phyloP scores from a whole-genome alignment of 371 early-diverging fungal species.

The Batkoa obscura region DNA sequence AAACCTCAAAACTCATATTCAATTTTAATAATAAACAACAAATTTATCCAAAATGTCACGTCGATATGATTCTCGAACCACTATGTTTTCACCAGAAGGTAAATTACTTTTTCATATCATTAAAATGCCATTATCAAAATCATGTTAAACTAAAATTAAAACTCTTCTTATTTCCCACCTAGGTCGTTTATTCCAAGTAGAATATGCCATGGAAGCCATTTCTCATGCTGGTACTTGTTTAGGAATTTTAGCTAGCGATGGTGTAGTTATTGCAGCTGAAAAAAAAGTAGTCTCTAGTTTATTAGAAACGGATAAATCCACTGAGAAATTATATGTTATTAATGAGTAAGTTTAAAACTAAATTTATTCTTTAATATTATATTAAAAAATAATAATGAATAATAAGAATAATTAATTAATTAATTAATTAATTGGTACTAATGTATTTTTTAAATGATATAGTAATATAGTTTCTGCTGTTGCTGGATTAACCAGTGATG shows the following conservation, averaged over 20 bases:
- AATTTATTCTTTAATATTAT: too few relatives aligned
- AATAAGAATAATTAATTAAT: too few relatives aligned
- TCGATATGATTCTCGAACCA: slow-evolving; percentile 93
- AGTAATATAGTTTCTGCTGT: slow-evolving; percentile 88
- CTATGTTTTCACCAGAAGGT: slow-evolving; percentile 98
- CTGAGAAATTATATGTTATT: slow-evolving; percentile 93
- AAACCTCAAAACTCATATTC: too few relatives aligned
- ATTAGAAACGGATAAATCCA: slow-evolving; percentile 59
- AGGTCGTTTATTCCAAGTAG: slow-evolving; percentile 98
- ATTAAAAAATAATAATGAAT: too few relatives aligned
- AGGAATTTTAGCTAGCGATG: slow-evolving; percentile 85
- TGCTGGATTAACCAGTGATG: slow-evolving; percentile 97
- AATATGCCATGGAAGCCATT: slow-evolving; percentile 98
- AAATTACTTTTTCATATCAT: slow-evolving; percentile 7
- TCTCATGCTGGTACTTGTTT: slow-evolving; percentile 93
- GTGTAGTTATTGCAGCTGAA: slow-evolving; percentile 96
- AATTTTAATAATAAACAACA: too few relatives aligned
- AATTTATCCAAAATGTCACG: slow-evolving; percentile 80
- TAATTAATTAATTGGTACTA: too few relatives aligned
- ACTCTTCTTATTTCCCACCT: slow-evolving; percentile 5
- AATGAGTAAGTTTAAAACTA: slow-evolving; percentile 53
- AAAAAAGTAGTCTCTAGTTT: slow-evolving; percentile 87
- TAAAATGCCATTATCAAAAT: not conserved
- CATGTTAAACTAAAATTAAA: not conserved
- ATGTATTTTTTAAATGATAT: slow-evolving; percentile 6